Percentiles rank a stretch among this genome's conserved stretches.
Evolutionary conservation across 2,329 filamentous ascomycete genomes (phyloP).

Genomic region (Sporothrix luriei): DNA sequence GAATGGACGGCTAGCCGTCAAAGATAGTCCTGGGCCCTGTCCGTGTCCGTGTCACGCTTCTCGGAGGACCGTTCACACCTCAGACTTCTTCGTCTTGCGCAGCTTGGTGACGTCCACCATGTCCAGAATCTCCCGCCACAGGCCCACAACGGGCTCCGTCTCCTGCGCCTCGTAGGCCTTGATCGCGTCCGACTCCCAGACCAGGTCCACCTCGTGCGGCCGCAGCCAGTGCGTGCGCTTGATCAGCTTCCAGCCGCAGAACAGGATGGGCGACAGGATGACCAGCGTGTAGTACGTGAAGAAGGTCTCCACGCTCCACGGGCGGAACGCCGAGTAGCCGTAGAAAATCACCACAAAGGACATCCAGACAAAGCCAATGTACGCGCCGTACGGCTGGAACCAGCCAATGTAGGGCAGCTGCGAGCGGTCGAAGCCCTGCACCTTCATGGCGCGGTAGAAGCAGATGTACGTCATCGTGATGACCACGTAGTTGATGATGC

Average conservation of each 20-base stretch:
- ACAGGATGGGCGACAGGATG: constrained; percentile 57
- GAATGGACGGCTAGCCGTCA: background rate
- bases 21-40: background rate
- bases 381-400: constrained; percentile 48
- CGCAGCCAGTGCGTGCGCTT: constrained; percentile 55
- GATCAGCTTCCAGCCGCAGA: constrained; percentile 64
- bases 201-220: constrained; percentile 37
- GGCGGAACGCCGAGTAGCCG: constrained; percentile 56
- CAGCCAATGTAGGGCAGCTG: constrained; percentile 46
- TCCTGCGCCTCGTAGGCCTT: constrained; percentile 46
- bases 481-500: constrained; percentile 50
- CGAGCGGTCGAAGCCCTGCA: constrained; percentile 43
- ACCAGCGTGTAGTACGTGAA: constrained; percentile 62
- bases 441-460: constrained; percentile 46
- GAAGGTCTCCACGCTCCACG: constrained; percentile 53
- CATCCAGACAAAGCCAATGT: constrained; percentile 39
- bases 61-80: background rate
- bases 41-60: background rate
- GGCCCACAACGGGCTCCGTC: constrained; percentile 31
- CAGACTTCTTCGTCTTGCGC: background rate
- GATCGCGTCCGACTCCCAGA: constrained; percentile 38
- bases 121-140: constrained; percentile 33
- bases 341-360: constrained; percentile 45
- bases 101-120: constrained; percentile 2
- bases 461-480: constrained; percentile 47